phyloP scores from a whole-genome alignment of 2,329 filamentous ascomycete genomes.

The Verruconis gallopava region DNA sequence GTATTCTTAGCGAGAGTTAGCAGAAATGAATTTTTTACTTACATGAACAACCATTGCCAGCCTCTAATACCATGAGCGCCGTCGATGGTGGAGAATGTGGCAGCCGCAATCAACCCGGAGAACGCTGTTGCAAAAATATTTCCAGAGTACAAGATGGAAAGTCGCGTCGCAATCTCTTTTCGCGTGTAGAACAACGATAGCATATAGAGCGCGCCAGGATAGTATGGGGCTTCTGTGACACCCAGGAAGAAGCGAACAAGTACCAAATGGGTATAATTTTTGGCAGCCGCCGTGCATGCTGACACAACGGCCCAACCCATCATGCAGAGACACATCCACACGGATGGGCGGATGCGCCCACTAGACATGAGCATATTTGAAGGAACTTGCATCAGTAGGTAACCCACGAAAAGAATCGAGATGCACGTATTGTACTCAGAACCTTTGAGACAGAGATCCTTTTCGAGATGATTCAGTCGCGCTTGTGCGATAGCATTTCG shows the following conservation, averaged over 20 bases:
- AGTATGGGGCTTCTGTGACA: slow-evolving; percentile 38
- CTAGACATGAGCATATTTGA: slow-evolving; percentile 39
- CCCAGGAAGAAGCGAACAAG: slow-evolving; percentile 36
- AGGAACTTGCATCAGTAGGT: slow-evolving; percentile 41
- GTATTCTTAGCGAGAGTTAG: background rate
- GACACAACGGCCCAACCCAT: slow-evolving; percentile 37
- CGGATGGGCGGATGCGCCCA: slow-evolving; percentile 29
- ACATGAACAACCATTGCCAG: slow-evolving; percentile 43
- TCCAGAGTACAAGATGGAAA: slow-evolving; percentile 39
- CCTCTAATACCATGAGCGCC: slow-evolving; percentile 36
- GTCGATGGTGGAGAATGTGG: slow-evolving; percentile 35
- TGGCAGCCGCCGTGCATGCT: slow-evolving; percentile 25
- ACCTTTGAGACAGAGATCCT: slow-evolving; percentile 1
- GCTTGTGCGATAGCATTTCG: slow-evolving; percentile 2
- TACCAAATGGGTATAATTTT: slow-evolving; percentile 32
- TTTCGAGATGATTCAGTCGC: background rate
- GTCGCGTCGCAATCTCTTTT: slow-evolving; percentile 38
- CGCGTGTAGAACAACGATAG: slow-evolving; percentile 32
- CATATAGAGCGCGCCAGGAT: slow-evolving; percentile 37
- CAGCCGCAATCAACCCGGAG: slow-evolving; percentile 42
- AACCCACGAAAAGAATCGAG: slow-evolving; percentile 27
- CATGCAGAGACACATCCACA: slow-evolving; percentile 37
- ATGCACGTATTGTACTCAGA: slow-evolving; percentile 4
- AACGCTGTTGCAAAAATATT: slow-evolving; percentile 33
- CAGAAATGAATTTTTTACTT: background rate